Conservation (phyloP, 441 rosid genomes). For the Raphanus hybrid region DNA sequence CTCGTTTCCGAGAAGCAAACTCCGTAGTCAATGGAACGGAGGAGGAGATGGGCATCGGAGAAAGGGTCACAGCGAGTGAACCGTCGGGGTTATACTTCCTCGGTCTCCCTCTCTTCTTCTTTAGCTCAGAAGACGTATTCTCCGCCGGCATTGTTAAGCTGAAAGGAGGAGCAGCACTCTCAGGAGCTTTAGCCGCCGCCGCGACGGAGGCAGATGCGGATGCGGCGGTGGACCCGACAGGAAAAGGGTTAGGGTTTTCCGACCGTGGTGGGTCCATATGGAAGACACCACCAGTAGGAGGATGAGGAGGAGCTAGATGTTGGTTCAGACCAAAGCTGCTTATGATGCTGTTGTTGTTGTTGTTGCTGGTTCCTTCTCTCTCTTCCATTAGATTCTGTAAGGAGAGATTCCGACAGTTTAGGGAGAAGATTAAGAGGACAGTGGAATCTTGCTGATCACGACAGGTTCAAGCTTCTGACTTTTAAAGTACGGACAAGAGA, state of each 20-base stretch:
- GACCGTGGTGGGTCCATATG: conserved; percentile 55
- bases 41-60: conserved; percentile 79
- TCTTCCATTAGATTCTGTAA: conserved; percentile 63
- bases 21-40: conserved; percentile 72
- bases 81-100: conserved; percentile 71
- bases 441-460: conserved; percentile 34
- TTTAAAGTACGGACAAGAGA: conserved; percentile 24
- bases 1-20: conserved; percentile 59
- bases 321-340: conserved; percentile 56
- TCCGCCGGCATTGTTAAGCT: conserved; percentile 40
- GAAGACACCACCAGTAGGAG: conserved; percentile 43
- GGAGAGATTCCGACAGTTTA: conserved; percentile 44
- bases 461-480: conserved; percentile 38
- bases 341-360: conserved; percentile 31
- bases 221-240: conserved; percentile 41
- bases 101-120: conserved; percentile 76
- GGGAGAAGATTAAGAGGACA: conserved; percentile 32
- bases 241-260: conserved; percentile 51
- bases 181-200: neutral
- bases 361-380: conserved; percentile 52
- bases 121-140: conserved; percentile 43
- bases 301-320: conserved; percentile 52
- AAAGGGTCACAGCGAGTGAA: conserved; percentile 48
- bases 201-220: conserved; percentile 8
- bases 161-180: conserved; percentile 43